Percentiles rank a stretch among this genome's conserved stretches.
Evolutionary conservation across 2,329 filamentous ascomycete genomes (phyloP).

Genomic region (Scorias spongiosa): DNA sequence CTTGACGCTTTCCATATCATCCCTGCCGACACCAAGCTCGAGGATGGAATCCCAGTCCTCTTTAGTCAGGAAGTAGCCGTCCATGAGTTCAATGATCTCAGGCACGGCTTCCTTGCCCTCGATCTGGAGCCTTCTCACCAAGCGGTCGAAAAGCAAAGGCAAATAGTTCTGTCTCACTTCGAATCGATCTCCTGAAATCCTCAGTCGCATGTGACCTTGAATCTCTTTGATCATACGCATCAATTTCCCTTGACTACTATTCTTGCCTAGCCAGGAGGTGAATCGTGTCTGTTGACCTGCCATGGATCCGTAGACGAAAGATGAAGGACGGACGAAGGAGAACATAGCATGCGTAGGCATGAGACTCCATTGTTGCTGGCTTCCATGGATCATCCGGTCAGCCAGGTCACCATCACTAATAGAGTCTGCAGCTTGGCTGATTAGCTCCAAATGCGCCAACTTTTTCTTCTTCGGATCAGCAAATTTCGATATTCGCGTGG

Average conservation of each 20-base stretch:
- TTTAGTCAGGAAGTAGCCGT: slow-evolving; percentile 85
- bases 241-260: slow-evolving; percentile 67
- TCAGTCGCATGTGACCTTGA: slow-evolving; percentile 90
- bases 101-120: slow-evolving; percentile 72
- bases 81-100: slow-evolving; percentile 87
- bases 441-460: slow-evolving; percentile 71
- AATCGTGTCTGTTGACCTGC: slow-evolving; percentile 53
- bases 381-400: slow-evolving; percentile 95
- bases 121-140: slow-evolving; percentile 56
- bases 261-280: slow-evolving; percentile 86
- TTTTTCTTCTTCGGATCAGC: slow-evolving; percentile 47
- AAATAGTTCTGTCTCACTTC: slow-evolving; percentile 92
- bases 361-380: slow-evolving; percentile 93
- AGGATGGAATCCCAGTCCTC: slow-evolving; percentile 90
- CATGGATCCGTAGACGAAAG: slow-evolving; percentile 69
- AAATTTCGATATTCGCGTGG: slow-evolving; percentile 47
- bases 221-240: slow-evolving; percentile 79
- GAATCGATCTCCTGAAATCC: slow-evolving; percentile 76
- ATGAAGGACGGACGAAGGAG: slow-evolving; percentile 83
- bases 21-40: slow-evolving; percentile 77
- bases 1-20: slow-evolving; percentile 58
- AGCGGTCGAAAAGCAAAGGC: slow-evolving; percentile 69
- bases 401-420: slow-evolving; percentile 96
- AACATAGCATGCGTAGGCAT: slow-evolving; percentile 96
- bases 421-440: slow-evolving; percentile 78